Evolutionary conservation across 805 yeast species (phyloP), one percentile per base, ranked within the genome.

Genomic region (Maudiozyma bulderi): DNA sequence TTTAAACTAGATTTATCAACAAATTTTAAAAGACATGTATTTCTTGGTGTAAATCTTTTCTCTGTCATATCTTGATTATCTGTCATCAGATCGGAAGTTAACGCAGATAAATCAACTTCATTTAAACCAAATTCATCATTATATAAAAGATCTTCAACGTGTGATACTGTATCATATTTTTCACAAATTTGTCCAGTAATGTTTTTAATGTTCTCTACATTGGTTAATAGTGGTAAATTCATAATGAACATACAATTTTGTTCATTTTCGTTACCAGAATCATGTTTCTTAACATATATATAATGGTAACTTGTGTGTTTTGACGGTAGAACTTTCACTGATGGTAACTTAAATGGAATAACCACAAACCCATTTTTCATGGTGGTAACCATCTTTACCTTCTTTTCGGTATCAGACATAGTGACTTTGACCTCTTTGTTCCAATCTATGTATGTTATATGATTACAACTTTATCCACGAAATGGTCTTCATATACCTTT

Each of bases 21-120:
- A 60, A 88, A 81, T 31, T 81, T 79, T 41, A 87, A 73, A 7
- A 87, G 69, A 0, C 86, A 91, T 53, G 90, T 81, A 51, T 84
- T 81, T 57, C 80, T 78, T 41, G 95, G 95, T 39, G 84, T 69
- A 54, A 73, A 79, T 48, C 74, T 64, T 6, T 56, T 54, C 43
- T 61, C 66, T 13, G 60, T 61, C 20, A 53, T 57, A 10, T 62
- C 62, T 20, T 42, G 30, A 7, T 57, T 64, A 9, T 61, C 55
- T 10, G 73, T 67, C 57, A 73, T 72, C 48, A 77, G 59, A 49
- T 81, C 84, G 11, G 82, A 76, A 0, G 89, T 81, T 47, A 84
- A 69, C 50, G 73, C 72, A 1, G 82, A 72, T 47, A 85, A 65
- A 58, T 82, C 77, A 9, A 81, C 67, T 41, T 71, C 76, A 35